Evolutionary conservation across 2,329 filamentous ascomycete genomes (phyloP), one percentile per base, ranked within the genome.

Genomic region (Alternaria arborescens): DNA sequence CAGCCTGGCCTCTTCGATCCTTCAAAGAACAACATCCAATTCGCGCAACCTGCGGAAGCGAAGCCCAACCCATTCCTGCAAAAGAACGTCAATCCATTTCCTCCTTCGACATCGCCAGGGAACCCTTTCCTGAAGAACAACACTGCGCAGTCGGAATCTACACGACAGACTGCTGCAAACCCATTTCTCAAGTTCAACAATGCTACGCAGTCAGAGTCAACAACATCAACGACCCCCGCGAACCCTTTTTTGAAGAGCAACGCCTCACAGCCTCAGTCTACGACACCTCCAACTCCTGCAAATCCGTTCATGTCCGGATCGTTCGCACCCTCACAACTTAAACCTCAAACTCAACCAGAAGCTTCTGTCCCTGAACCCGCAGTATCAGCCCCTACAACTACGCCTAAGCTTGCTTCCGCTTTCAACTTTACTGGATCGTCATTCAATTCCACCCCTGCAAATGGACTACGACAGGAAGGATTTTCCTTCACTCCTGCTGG

Each of bases 1-100:
- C 66, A 70, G n/a, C 65, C 73, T 40, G 73, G 73, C 16, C 20
- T 74, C 0, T 78, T 77, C 38, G 70, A 78, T 59, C 55, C 69
- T 8, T 64, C 67, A 0, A 74, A 71, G 30, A 66, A 75, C 24
- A 4, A 60, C 16, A 71, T 77, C 34, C 67, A 71, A 14, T 78
- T 78, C 38, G 65, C 67, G 5, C 57, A 65, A 8, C 43, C 64
- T 4, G 38, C 44, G 44, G 46, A 48, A 6, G 7, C 57, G 8
- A 61, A 52, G 5, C 38, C 38, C 11, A 71, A 65, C 24, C 65
- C 67, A 10, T 67, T 67, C 20, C 12, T 62, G 20, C 50, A 48
- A 26, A 52, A 60, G 22, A 50, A 51, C 24, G n/a, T 4, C 36
- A 41, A 12, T 3, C 11, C 53, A 16, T 47, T 44, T 10, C 42